Base-by-base conservation (phyloP, 331 rosid genomes). In the Prunus yedoensis region DNA sequence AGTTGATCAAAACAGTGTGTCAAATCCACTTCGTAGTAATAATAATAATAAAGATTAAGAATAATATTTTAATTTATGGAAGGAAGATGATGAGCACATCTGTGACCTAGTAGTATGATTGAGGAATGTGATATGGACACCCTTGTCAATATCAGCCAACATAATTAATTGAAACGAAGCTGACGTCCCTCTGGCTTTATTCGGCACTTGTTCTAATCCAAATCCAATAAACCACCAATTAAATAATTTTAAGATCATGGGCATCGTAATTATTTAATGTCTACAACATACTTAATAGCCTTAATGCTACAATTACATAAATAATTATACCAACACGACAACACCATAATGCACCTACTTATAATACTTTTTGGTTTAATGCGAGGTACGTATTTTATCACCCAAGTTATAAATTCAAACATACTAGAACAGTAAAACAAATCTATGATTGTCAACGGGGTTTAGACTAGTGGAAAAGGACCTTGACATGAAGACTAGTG, bases 401-500 rank as follows among this genome's bases (percentile, higher is more conserved):
- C 43, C 2, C 1, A 7, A 38, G 43, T 38, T 38, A 38, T 38
- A 38, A 38, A 38, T 0, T 6, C 43, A 38, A 38, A 38, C 9
- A 7, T 38, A 7, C 6, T 38, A 6, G 43, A 38, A 38, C 0
- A 2, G 0, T 38, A 38, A 6, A 38, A 38, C 0, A 38, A 38
- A 8, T 38, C 0, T 38, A 6, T 1, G 9, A 38, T 1, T 38
- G 43, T 0, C 8, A 7, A 23, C 0, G 2, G 8, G 0, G 9
- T 38, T 38, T 6, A 1, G 9, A 2, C 0, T 6, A 38, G 9
- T 38, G 43, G 0, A 38, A 38, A 38, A 38, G 0, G 9, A 7
- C 2, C 0, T 6, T 38, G 9, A 38, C 43, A 5, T 1, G 0
- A 0, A 38, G 0, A 38, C 0, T 38, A 38, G 43, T 38, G 0